Percentiles rank a stretch among this genome's conserved stretches.
These are phyloP conservation scores for Pyricularia grisea DNA, from an alignment of 2,329 filamentous ascomycete species.

Conservation along the genomic window DNA sequence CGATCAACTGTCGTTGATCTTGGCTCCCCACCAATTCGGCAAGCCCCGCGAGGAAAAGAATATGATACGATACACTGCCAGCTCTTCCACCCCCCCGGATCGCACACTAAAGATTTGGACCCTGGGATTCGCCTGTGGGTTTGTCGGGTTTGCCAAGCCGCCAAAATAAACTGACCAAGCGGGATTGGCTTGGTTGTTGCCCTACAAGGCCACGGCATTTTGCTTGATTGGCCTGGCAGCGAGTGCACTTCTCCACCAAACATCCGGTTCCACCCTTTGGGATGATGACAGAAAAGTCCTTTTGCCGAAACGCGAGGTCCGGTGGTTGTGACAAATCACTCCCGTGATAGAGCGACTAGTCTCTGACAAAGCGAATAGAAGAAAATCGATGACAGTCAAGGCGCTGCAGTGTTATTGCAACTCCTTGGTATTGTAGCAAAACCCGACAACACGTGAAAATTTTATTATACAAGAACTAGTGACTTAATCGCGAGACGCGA, in stretches of 20 bases:
- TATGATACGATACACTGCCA: too few relatives aligned
- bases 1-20: neutral
- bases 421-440: neutral
- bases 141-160: neutral
- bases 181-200: neutral
- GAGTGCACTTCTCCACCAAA: neutral
- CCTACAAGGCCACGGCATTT: neutral
- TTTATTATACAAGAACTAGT: too few relatives aligned
- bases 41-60: too few relatives aligned
- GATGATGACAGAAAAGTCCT: neutral
- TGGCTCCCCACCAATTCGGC: neutral
- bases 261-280: neutral
- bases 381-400: neutral
- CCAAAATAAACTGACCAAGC: neutral
- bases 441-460: too few relatives aligned
- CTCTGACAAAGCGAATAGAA: neutral
- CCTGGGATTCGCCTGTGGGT: too few relatives aligned
- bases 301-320: neutral
- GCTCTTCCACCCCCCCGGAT: too few relatives aligned
- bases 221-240: neutral
- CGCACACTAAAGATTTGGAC: too few relatives aligned
- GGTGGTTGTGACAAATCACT: neutral
- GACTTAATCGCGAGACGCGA: too few relatives aligned
- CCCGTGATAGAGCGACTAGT: neutral
- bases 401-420: neutral